Evolutionary conservation across 2,329 filamentous ascomycete species (phyloP), one percentile per base, ranked within the genome.

Genomic region (Claviceps sp.): DNA sequence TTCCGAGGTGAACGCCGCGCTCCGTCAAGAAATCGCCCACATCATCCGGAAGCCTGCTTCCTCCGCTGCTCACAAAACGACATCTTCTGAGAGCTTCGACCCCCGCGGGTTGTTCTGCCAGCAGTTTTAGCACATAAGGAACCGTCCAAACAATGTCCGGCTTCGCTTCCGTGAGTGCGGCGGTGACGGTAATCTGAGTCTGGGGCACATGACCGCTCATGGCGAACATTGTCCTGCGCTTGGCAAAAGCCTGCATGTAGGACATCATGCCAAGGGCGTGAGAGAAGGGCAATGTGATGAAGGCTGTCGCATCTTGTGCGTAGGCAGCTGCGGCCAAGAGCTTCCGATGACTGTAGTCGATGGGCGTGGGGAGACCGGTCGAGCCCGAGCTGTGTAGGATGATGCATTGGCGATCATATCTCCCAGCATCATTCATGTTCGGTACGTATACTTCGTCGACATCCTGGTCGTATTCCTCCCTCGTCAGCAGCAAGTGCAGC

Each of bases 361-460:
- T 81, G 1, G 79, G 78, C 55, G 82, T 83, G 0, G 80, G 80
- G 5, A 82, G 67, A 0, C 79, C 79, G 5, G 81, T 82, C 0
- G 75, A 79, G n/a, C 80, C 79, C 61, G 48, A 47, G 45, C 45
- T 47, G 45, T 45, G 49, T 6, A 45, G 49, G n/a, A 47, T 37
- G 30, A 47, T 46, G 49, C 49, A 51, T 9, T n/a, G 42, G 37
- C 18, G 18, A 44, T 42, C 24, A 7, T 22, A 13, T 6, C 24
- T 20, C 26, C 11, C 18, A 3, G 26, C 20, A 11, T 18, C 16
- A 11, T 26, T 46, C 13, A 14, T 18, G 34, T 22, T 16, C n/a
- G 30, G 30, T 5, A 11, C n/a, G 16, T 18, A 5, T 11, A 47
- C 30, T 11, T 14, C 13, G n/a, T 47, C 30, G 16, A 37, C 30